Evolutionary conservation across 2,329 filamentous ascomycete genomes (phyloP).

Genomic region (Zasmidium citrigriseum): DNA sequence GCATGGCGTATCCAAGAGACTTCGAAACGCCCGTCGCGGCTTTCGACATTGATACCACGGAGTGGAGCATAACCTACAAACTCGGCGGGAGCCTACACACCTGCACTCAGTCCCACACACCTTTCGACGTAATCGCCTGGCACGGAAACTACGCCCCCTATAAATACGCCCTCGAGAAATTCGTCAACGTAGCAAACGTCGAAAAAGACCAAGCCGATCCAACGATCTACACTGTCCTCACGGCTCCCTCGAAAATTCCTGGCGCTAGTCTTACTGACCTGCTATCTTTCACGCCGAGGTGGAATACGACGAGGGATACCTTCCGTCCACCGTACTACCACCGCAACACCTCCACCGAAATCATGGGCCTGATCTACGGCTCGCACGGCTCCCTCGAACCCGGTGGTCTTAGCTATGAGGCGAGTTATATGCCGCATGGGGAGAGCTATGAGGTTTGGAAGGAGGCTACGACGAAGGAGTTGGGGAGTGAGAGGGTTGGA

Average conservation of each 20-base stretch:
- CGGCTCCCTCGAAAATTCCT: conserved; percentile 55
- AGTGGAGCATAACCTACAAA: conserved; percentile 61
- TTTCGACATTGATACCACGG: conserved; percentile 52
- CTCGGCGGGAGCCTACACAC: conserved; percentile 60
- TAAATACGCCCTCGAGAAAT: conserved; percentile 59
- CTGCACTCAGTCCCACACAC: conserved; percentile 62
- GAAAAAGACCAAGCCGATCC: conserved; percentile 66
- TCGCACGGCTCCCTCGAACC: conserved; percentile 54
- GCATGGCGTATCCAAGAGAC: conserved; percentile 64
- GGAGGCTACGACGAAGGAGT: conserved; percentile 12
- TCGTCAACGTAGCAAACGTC: conserved; percentile 55
- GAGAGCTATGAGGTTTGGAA: conserved; percentile 17
- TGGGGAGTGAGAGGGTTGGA: conserved; percentile 13
- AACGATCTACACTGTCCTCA: conserved; percentile 64
- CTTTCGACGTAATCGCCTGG: conserved; percentile 70
- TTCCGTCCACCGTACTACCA: conserved; percentile 73
- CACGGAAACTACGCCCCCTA: conserved; percentile 65
- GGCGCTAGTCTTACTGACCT: conserved; percentile 64
- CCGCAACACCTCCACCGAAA: conserved; percentile 65
- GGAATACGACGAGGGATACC: conserved; percentile 67
- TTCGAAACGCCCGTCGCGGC: conserved; percentile 62
- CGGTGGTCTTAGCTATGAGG: conserved; percentile 20
- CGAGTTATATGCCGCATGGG: conserved; percentile 21
- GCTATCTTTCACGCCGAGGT: conserved; percentile 69
- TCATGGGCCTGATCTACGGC: conserved; percentile 60